A percentile compares a stretch with the other conserved stretches of the same genome.
phyloP scores from a whole-genome alignment of 352 stramenopile species.

The Thalassiosira hispida region DNA sequence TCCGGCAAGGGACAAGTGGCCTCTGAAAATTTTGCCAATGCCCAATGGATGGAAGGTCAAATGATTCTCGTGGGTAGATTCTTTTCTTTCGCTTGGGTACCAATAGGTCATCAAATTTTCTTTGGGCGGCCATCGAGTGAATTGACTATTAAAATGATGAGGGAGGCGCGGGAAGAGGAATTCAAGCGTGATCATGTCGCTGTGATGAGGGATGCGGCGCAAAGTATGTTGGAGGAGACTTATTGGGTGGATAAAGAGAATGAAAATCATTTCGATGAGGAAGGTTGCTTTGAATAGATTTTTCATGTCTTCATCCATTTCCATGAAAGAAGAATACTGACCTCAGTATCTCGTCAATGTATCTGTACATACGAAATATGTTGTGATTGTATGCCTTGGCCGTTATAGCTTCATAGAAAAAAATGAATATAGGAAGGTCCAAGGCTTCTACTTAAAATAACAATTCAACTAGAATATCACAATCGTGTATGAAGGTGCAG shows the following conservation, averaged over 20 bases:
- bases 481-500: too few relatives aligned
- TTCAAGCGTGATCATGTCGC: slow-evolving; percentile 33
- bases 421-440: too few relatives aligned
- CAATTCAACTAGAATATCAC: too few relatives aligned
- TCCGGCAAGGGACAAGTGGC: slow-evolving; percentile 72
- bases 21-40: slow-evolving; percentile 65
- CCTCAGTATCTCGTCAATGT: too few relatives aligned
- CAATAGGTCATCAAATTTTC: slow-evolving; percentile 80
- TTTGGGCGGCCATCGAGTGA: slow-evolving; percentile 76
- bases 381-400: too few relatives aligned
- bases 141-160: slow-evolving; percentile 74
- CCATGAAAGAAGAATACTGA: too few relatives aligned
- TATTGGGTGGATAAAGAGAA: slow-evolving; percentile 42
- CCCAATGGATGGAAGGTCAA: slow-evolving; percentile 77
- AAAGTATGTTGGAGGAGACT: slow-evolving; percentile 46
- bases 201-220: slow-evolving; percentile 29
- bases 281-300: slow-evolving; percentile 51
- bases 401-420: too few relatives aligned
- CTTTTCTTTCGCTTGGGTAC: slow-evolving; percentile 80
- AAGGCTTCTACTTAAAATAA: too few relatives aligned
- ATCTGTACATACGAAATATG: too few relatives aligned
- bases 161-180: slow-evolving; percentile 46
- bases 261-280: slow-evolving; percentile 18
- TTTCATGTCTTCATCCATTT: too few relatives aligned
- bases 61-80: slow-evolving; percentile 78